Evolutionary conservation across 345 rosid genomes (phyloP), one percentile per base, ranked within the genome.

Genomic region (Populus euphratica): DNA sequence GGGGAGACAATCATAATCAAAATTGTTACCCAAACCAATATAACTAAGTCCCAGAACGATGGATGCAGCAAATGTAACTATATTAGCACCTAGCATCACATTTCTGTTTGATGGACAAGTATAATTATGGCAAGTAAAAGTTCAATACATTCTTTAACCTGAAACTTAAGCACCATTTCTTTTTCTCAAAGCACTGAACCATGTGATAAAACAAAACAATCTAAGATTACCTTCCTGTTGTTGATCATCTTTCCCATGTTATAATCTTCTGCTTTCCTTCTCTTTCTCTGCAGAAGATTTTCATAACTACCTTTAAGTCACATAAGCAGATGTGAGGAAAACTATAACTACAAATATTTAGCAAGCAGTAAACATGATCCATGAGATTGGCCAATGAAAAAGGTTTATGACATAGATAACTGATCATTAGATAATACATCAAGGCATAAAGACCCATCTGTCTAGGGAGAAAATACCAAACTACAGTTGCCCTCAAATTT

Each of bases 251-350:
- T 93, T 31, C 91, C 97, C 65, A 73, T n/a, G 44, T 74, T 80
- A 59, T 83, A 78, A 56, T 94, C 97, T 67, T 93, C 95, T 69
- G 89, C 80, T 89, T 93, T 94, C 84, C 97, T 89, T 82, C 97
- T 86, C 82, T 96, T 96, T 85, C 94, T 89, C 99, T 93, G 88
- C 47, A 44, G 76, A 82, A 84, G 41, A 72, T 73, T 78, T 47
- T 67, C 54, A 84, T 47, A 39, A 76, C 69, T 64, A 27, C 29
- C 70, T 62, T 69, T 49, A 4, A 56, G 21, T 25, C 54, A 33
- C 35, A 52, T 6, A 68, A 81, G 44, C 6, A 33, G 6, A 38
- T 36, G 27, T n/a, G 16, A 18, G 11, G 27, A 8, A 67, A 65
- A 6, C 12, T 38, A 3, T 10, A 76, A 54, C 21, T 21, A 69